Conservation (phyloP, 257 asterid genomes). For the Nicotiana attenuata region DNA sequence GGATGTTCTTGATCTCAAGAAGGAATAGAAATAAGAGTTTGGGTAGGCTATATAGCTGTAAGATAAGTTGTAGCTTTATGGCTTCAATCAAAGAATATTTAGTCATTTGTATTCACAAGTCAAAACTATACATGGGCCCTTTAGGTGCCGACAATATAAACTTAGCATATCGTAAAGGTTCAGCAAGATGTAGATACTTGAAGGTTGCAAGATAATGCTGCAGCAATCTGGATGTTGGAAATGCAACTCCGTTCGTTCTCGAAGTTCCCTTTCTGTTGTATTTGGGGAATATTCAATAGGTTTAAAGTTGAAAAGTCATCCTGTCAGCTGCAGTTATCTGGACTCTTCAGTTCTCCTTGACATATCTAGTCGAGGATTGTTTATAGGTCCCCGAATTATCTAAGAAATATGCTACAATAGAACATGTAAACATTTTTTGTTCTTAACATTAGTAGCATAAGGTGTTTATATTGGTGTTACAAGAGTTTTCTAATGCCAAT, state of each 20-base stretch:
- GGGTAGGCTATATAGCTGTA: neutral
- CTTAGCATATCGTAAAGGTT: neutral
- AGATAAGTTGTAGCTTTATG: neutral
- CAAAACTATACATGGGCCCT: neutral
- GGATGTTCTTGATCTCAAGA: neutral
- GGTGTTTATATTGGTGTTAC: neutral
- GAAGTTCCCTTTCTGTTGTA: neutral
- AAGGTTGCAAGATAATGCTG: neutral
- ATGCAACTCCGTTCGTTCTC: neutral
- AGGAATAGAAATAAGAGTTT: neutral
- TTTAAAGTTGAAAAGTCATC: neutral
- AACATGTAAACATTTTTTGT: neutral
- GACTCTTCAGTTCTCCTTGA: neutral
- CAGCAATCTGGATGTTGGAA: conserved; percentile 1
- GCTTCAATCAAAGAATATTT: neutral
- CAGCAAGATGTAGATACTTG: neutral
- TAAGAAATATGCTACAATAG: neutral
- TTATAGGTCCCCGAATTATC: conserved; percentile 6
- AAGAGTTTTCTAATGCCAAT: neutral
- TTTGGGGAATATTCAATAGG: neutral
- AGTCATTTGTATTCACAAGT: neutral
- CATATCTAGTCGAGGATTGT: neutral
- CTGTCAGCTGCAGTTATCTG: neutral
- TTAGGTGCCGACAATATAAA: neutral
- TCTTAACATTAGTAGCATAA: neutral